These are phyloP conservation scores for Saturnispora serradocipensis DNA, from an alignment of 805 yeast genomes.

Conservation along the genomic window DNA sequence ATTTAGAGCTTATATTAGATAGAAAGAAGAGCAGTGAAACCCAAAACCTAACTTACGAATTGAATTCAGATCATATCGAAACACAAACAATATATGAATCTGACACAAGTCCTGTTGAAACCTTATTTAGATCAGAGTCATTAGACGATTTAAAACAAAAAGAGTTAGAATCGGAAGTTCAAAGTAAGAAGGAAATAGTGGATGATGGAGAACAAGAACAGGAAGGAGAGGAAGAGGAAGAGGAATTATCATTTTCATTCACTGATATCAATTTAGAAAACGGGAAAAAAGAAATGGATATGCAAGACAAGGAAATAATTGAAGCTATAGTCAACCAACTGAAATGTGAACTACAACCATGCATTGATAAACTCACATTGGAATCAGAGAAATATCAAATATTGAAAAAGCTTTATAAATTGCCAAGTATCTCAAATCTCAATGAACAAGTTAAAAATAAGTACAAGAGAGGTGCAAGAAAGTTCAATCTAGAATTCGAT, in stretches of 20 bases:
- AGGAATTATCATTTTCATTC: conserved; percentile 3
- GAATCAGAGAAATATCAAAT: conserved; percentile 20
- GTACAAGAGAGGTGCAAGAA: conserved; percentile 5
- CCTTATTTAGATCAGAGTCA: conserved; percentile 10
- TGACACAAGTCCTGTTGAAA: conserved; percentile 7
- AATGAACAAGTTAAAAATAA: conserved; percentile 9
- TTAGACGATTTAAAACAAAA: conserved; percentile 3
- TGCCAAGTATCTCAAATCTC: conserved; percentile 23
- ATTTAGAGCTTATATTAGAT: neutral
- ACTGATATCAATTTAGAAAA: neutral
- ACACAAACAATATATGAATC: conserved; percentile 9
- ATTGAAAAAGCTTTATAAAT: conserved; percentile 18
- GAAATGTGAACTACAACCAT: conserved; percentile 19
- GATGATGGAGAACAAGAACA: neutral
- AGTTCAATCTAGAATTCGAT: conserved; percentile 11
- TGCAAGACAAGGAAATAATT: conserved; percentile 4
- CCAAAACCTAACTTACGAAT: neutral
- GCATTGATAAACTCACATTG: conserved; percentile 14
- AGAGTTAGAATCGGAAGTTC: neutral
- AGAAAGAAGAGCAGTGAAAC: neutral
- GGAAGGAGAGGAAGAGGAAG: neutral
- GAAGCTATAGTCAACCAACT: conserved; percentile 11
- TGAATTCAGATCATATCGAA: neutral
- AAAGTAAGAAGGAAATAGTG: no score
- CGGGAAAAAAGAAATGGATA: no score